Evolutionary conservation across 805 yeast genomes (phyloP), one percentile per base, ranked within the genome.

Genomic region (Danielia reshetovae): DNA sequence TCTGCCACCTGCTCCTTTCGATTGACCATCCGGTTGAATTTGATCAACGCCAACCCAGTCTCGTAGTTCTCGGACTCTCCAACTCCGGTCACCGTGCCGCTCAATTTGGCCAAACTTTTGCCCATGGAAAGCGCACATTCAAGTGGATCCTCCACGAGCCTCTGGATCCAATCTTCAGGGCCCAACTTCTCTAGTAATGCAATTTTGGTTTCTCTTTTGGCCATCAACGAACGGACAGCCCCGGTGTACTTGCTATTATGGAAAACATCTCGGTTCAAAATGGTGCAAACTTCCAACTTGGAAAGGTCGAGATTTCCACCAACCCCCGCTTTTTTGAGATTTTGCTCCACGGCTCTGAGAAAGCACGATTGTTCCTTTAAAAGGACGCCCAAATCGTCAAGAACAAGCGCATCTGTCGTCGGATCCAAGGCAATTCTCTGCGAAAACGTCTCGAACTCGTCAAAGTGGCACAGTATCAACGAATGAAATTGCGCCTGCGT

Each of bases 271-370:
- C 13, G 12, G 15, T 24, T 30, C 21, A 30, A 12, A 5, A 30
- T 17, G 9, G 24, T 30, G 13, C 27, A 30, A 8, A 30, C 22
- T 11, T 25, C 22, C 15, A 30, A n/a, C 12, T 29, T 21, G 16
- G 21, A 5, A 4, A 29, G 26, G 12, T 24, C 26, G 13, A 8
- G 26, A n/a, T 24, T 5, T n/a, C 7, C 11, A 24, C 26, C 13
- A 5, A 24, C 26, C 23, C 9, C 9, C 23, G 23, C 7, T 5
- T 24, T 10, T 9, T 19, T 19, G 22, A 19, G 7, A 19, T 19
- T 19, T 9, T 19, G 22, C 9, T 19, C 22, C 9, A 9, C 22
- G 7, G 22, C 9, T 19, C 9, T 19, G 9, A 19, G 9, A 9
- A 19, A 19, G 22, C 7, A 9, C 22, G 7, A 7, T 7, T 7